These are phyloP conservation scores for Acacia melanoxylon DNA, from an alignment of 306 rosid genomes.

Conservation along the genomic window DNA sequence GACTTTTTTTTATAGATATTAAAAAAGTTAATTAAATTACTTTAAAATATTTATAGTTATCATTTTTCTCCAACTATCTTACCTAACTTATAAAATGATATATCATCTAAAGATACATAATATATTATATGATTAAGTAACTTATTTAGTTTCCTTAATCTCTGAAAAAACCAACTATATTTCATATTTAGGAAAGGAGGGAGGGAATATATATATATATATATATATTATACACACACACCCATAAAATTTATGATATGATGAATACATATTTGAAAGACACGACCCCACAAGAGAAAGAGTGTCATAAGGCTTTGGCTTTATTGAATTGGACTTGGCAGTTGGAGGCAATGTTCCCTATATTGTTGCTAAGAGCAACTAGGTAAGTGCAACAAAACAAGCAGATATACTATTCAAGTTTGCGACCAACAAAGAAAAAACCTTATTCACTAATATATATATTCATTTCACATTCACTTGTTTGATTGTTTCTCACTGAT, in stretches of 20 bases:
- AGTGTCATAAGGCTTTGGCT: constrained; percentile 66
- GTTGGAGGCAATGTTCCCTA: constrained; percentile 61
- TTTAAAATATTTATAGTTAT: too few relatives aligned
- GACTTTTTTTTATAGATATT: too few relatives aligned
- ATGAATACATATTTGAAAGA: background rate
- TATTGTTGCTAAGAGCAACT: constrained; percentile 60
- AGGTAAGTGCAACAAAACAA: constrained; percentile 81
- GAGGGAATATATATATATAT: too few relatives aligned
- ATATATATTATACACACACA: too few relatives aligned
- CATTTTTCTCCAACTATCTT: too few relatives aligned
- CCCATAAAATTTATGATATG: constrained; percentile 2
- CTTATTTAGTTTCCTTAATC: too few relatives aligned
- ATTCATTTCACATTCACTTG: constrained; percentile 14
- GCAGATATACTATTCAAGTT: constrained; percentile 49
- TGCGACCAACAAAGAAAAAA: constrained; percentile 19
- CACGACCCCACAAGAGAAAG: constrained; percentile 39
- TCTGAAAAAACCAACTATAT: too few relatives aligned
- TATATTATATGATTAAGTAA: too few relatives aligned
- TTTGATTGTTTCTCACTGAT: constrained; percentile 35
- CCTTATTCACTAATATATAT: background rate
- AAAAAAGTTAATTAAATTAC: too few relatives aligned
- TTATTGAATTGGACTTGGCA: constrained; percentile 70
- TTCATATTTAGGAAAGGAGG: too few relatives aligned
- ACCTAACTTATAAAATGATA: too few relatives aligned
- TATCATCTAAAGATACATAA: too few relatives aligned